Evolutionary conservation across 768 basidiomycete genomes (phyloP).

Genomic region (Leccinum fibrillosum): DNA sequence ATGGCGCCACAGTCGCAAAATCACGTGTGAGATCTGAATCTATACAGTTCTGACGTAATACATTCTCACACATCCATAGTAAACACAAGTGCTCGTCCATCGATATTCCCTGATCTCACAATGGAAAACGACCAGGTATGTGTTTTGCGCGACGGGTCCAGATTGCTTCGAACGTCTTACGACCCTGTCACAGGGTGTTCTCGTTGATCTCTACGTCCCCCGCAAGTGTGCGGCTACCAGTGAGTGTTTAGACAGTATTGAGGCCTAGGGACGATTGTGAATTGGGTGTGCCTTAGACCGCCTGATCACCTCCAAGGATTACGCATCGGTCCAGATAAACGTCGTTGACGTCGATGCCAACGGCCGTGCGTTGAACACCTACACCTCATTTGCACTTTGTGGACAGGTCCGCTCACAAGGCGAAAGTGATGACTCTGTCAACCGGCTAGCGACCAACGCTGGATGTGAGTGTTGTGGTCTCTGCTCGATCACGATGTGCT

Average conservation of each 20-base stretch:
- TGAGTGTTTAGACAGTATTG: constrained; percentile 41
- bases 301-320: constrained; percentile 98
- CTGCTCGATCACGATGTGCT: background rate
- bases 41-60: constrained; percentile 32
- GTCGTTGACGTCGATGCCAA: constrained; percentile 91
- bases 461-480: constrained; percentile 66
- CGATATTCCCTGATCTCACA: constrained; percentile 27
- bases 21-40: constrained; percentile 3
- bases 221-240: constrained; percentile 99
- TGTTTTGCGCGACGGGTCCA: background rate
- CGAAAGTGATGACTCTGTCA: constrained; percentile 95
- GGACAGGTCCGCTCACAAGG: constrained; percentile 93
- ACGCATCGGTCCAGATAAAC: constrained; percentile 96
- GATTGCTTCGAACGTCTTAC: constrained; percentile 1
- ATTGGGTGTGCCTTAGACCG: constrained; percentile 59
- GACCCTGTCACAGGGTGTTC: constrained; percentile 65
- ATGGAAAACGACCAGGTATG: constrained; percentile 93
- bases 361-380: constrained; percentile 73
- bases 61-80: constrained; percentile 26
- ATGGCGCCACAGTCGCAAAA: background rate
- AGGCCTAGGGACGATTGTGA: background rate
- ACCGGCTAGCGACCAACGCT: constrained; percentile 92
- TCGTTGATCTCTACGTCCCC: constrained; percentile 99
- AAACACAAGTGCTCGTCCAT: background rate
- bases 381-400: constrained; percentile 91